Base-by-base conservation (phyloP, 169 alveolate species). In the Cryptosporidium sp. region DNA sequence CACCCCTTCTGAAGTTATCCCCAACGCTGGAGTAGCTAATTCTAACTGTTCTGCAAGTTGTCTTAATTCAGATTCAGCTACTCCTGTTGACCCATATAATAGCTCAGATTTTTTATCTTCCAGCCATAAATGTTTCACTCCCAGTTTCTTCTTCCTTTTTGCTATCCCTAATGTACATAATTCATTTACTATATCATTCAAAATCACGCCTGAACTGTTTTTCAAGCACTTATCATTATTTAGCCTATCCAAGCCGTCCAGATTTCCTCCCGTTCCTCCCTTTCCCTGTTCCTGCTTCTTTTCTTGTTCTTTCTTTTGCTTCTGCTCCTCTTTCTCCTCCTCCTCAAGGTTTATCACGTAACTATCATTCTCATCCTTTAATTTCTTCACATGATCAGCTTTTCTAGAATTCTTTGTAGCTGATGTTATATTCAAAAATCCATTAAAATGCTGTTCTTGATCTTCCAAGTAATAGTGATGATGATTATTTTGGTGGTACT, bases 21-120 rank as follows among this genome's bases (percentile, higher is more conserved):
- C 74, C 23, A 80, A 48, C 3, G 55, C 45, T 26, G 89, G 89
- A 26, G 89, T 80, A 7, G 75, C 37, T n/a, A 80, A 29, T 29
- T 80, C 89, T 37, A 80, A 33, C 50, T 80, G 89, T 8, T 80
- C 89, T 2, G 89, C 89, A 9, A 80, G 74, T 29, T 80, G 89
- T 31, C 70, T 62, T 18, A 80, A 39, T 58, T 80, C 89, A 6
- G 52, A 62, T 2, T 80, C 89, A 26, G 75, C 89, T 14, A 80
- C 12, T 21, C 89, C 75, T 8, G 89, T 80, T 41, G 89, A 65
- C 2, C 89, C 89, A 80, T 61, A 80, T 21, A 80, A 12, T 33
- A 80, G 23, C 21, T 67, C 74, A 9, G 73, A 80, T 39, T 62
- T 80, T 31, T 80, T 80, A 9, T 65, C 89, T 33, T 65, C 75